A percentile compares a stretch with the other conserved stretches of the same genome.
Evolutionary conservation across 2,329 filamentous ascomycete species (phyloP).

Genomic region (Penicillium sumatraense): DNA sequence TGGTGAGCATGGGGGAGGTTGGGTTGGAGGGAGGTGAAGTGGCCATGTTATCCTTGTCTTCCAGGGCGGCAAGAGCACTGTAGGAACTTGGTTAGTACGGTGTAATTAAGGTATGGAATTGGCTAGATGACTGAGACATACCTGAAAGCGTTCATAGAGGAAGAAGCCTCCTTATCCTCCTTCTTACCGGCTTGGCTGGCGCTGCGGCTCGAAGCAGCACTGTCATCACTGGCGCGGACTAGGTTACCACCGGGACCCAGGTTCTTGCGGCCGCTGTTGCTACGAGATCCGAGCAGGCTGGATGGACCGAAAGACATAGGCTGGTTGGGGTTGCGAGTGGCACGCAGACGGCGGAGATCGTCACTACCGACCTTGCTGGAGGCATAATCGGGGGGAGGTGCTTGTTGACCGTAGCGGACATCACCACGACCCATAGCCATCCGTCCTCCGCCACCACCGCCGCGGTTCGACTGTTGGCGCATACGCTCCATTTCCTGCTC

Average conservation of each 20-base stretch:
- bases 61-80: conserved; percentile 54
- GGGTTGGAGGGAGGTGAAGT: conserved; percentile 55
- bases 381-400: conserved; percentile 70
- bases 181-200: conserved; percentile 76
- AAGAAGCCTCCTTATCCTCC: conserved; percentile 64
- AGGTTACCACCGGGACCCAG: conserved; percentile 76
- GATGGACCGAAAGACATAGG: conserved; percentile 76
- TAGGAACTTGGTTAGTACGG: conserved; percentile 6
- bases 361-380: conserved; percentile 88
- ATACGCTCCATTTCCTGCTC: conserved; percentile 72
- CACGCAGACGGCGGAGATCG: conserved; percentile 78
- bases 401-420: conserved; percentile 70
- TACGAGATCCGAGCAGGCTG: conserved; percentile 85
- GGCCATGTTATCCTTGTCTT: conserved; percentile 51
- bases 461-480: conserved; percentile 58
- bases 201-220: conserved; percentile 83
- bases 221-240: conserved; percentile 78
- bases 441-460: conserved; percentile 70
- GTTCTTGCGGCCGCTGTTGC: conserved; percentile 77
- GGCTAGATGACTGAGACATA: conserved; percentile 55
- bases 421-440: conserved; percentile 81
- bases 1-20: conserved; percentile 51
- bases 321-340: conserved; percentile 66
- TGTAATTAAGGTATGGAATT: conserved; percentile 6
- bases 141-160: conserved; percentile 91